A percentile compares a stretch with the other conserved stretches of the same genome.
These are phyloP conservation scores for Zymoseptoria pseudotritici DNA, from an alignment of 2,329 filamentous ascomycete genomes.

Conservation along the genomic window DNA sequence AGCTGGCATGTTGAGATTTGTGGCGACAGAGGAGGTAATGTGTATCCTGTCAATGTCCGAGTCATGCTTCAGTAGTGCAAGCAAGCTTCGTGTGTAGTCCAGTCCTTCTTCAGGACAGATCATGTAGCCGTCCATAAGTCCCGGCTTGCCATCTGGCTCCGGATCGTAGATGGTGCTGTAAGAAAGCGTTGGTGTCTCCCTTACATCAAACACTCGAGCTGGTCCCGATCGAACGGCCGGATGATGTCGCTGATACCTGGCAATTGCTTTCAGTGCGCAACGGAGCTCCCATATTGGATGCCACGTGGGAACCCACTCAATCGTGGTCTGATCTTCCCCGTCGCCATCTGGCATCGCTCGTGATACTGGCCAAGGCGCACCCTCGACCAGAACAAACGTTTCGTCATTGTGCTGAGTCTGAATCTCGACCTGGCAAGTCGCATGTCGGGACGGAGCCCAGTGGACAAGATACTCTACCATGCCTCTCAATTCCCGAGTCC, in stretches of 20 bases:
- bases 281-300: background rate
- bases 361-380: background rate
- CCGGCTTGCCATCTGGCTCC: background rate
- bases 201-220: background rate
- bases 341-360: background rate
- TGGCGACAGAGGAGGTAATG: background rate
- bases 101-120: background rate
- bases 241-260: background rate
- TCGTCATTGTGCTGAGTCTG: background rate
- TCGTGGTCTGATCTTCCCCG: background rate
- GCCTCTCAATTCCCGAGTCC: background rate
- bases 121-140: background rate
- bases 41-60: background rate
- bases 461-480: background rate
- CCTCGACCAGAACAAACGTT: background rate
- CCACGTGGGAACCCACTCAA: background rate
- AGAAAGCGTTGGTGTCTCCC: background rate
- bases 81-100: background rate
- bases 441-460: background rate
- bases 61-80: background rate
- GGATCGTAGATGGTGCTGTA: background rate
- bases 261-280: background rate
- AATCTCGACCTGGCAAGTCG: background rate
- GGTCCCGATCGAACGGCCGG: background rate
- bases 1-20: background rate